Percentiles rank a stretch among this genome's conserved stretches.
Evolutionary conservation across 441 rosid species (phyloP).

Genomic region (Populus hybrid): DNA sequence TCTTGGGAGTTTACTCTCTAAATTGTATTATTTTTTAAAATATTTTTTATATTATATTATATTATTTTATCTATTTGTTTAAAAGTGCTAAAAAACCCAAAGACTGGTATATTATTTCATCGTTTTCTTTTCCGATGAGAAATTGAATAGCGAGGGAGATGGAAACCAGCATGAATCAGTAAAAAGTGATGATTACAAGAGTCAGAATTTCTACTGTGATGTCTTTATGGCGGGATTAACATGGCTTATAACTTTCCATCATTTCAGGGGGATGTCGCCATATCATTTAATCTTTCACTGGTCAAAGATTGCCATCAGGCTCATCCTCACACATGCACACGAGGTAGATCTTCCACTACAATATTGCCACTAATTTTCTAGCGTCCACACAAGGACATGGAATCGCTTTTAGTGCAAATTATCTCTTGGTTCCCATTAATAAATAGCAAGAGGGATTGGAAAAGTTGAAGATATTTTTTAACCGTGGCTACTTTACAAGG

Average conservation of each 20-base stretch:
- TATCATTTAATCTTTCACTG: background rate
- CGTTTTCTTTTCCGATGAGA: background rate
- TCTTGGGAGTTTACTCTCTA: fast-evolving
- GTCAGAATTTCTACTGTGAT: background rate
- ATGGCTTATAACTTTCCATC: background rate
- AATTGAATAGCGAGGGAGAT: background rate
- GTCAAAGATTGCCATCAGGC: conserved; percentile 16
- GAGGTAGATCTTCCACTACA: background rate
- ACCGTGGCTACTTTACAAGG: conserved; percentile 10
- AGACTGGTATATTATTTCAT: too few species aligned
- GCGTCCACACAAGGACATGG: conserved; percentile 34
- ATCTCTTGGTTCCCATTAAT: conserved; percentile 13
- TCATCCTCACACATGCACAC: conserved; percentile 14
- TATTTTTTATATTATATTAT: too few species aligned
- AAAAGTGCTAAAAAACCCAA: too few species aligned
- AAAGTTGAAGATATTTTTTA: conserved; percentile 23
- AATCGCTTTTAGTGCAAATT: conserved; percentile 30
- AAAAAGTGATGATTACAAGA: background rate
- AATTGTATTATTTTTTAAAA: too few species aligned
- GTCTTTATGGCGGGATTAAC: background rate
- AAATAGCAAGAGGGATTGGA: background rate
- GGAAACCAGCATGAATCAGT: background rate
- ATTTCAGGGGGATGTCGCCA: background rate
- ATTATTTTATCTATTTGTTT: too few species aligned
- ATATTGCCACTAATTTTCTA: background rate